A percentile compares a stretch with the other conserved stretches of the same genome.
Conservation (phyloP, 352 stramenopile genomes). For the Globisporangium ultimum region DNA sequence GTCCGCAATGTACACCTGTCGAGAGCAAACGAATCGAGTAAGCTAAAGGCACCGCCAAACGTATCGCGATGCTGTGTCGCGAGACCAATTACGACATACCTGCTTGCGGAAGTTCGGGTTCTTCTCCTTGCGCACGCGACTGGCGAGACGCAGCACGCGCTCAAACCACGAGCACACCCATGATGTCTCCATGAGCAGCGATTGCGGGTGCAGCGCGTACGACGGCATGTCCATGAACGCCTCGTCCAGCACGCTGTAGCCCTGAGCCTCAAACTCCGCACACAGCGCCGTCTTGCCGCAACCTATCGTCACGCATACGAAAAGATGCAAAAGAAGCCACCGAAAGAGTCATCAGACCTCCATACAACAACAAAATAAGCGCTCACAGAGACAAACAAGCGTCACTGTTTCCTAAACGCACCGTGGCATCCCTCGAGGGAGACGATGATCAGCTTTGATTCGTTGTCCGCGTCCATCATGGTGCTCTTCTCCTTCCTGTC, state of each 20-base stretch:
- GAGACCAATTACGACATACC: no score
- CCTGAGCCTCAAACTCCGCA: conserved; percentile 69
- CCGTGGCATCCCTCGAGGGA: conserved; percentile 87
- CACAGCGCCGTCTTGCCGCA: conserved; percentile 82
- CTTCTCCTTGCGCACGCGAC: conserved; percentile 40
- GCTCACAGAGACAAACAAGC: background rate
- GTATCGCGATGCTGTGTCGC: no score
- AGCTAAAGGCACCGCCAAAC: no score
- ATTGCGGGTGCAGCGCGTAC: conserved; percentile 85
- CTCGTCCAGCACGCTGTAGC: conserved; percentile 82
- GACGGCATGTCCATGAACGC: conserved; percentile 88
- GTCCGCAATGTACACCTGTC: conserved; percentile 75
- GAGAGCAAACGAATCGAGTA: no score
- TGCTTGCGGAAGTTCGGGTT: conserved; percentile 24
- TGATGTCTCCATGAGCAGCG: conserved; percentile 87
- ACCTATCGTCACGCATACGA: conserved; percentile 19
- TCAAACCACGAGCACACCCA: conserved; percentile 91
- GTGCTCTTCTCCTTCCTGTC: background rate
- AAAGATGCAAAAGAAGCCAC: background rate
- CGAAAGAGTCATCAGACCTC: background rate
- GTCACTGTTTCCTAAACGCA: conserved; percentile 8
- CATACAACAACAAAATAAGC: background rate
- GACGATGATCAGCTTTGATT: conserved; percentile 75
- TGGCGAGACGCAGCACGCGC: conserved; percentile 72
- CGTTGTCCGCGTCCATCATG: conserved; percentile 15